Percentiles rank a stretch among this genome's conserved stretches.
Evolutionary conservation across 345 rosid genomes (phyloP).

Genomic region (Lenwebbia sp.): DNA sequence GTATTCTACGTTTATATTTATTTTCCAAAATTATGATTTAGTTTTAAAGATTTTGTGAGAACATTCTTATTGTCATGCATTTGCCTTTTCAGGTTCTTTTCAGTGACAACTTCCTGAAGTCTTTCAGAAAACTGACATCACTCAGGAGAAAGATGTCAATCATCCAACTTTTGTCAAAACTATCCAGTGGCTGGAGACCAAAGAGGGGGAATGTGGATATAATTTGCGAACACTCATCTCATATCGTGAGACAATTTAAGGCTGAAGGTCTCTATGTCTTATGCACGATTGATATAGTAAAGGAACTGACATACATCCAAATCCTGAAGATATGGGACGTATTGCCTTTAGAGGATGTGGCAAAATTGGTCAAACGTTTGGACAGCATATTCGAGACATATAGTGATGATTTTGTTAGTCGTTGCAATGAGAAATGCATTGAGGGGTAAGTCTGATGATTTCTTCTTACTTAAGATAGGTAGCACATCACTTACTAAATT

Average conservation of each 20-base stretch:
- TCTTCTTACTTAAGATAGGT: not conserved
- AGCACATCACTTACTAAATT: not conserved
- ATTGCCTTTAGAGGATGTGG: slow-evolving; percentile 24
- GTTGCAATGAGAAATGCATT: slow-evolving; percentile 29
- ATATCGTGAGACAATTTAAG: slow-evolving; percentile 30
- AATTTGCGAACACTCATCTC: slow-evolving; percentile 9
- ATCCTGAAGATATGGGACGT: slow-evolving; percentile 48
- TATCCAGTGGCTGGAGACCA: slow-evolving; percentile 46
- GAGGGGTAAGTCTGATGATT: slow-evolving; percentile 26
- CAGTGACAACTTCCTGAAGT: slow-evolving; percentile 30
- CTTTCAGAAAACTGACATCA: slow-evolving; percentile 31
- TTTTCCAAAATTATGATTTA: not conserved
- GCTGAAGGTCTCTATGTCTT: slow-evolving; percentile 19
- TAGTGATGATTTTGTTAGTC: slow-evolving; percentile 24
- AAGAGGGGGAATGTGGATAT: slow-evolving; percentile 19
- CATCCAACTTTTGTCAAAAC: slow-evolving; percentile 2
- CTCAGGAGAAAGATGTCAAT: slow-evolving; percentile 6
- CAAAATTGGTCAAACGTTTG: slow-evolving; percentile 24
- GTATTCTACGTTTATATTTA: not conserved
- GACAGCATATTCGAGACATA: slow-evolving; percentile 22
- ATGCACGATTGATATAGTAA: slow-evolving; percentile 27
- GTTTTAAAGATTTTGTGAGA: too few species aligned
- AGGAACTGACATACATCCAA: slow-evolving; percentile 22
- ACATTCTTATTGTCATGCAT: not conserved
- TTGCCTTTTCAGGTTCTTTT: slow-evolving; percentile 27